Evolutionary conservation across 352 stramenopile species (phyloP).

Genomic region (Phytophthora meadii): DNA sequence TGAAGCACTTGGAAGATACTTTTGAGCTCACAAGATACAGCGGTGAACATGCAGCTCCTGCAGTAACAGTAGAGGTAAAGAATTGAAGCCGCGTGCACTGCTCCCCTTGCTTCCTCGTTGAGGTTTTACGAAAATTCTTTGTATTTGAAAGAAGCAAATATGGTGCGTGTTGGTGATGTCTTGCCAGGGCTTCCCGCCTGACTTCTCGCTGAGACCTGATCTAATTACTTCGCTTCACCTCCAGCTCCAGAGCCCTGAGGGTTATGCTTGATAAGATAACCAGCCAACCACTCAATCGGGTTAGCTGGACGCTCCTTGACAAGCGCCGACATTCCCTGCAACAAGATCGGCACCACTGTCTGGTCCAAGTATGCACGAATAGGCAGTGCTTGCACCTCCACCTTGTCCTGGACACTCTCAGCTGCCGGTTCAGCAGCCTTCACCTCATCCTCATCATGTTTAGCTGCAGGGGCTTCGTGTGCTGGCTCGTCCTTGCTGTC

Average conservation of each 20-base stretch:
- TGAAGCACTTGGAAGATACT: conserved; percentile 17
- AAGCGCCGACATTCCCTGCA: conserved; percentile 98
- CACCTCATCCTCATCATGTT: conserved; percentile 39
- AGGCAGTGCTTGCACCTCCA: conserved; percentile 93
- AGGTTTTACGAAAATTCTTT: conserved; percentile 18
- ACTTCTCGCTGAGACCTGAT: conserved; percentile 16
- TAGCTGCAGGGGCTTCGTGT: conserved; percentile 34
- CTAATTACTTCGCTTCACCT: conserved; percentile 67
- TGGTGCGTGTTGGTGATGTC: conserved; percentile 20
- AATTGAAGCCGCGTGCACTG: conserved; percentile 9
- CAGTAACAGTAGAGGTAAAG: conserved; percentile 27
- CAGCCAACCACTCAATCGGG: conserved; percentile 97
- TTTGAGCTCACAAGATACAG: neutral
- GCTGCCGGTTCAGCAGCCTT: conserved; percentile 79
- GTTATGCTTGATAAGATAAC: conserved; percentile 97
- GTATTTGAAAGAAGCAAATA: conserved; percentile 38
- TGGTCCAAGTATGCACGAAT: conserved; percentile 99
- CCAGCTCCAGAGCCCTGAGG: conserved; percentile 79
- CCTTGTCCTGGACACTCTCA: conserved; percentile 85
- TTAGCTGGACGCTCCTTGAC: conserved; percentile 97
- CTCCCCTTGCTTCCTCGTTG: neutral
- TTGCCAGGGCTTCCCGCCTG: conserved; percentile 9
- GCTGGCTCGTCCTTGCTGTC: conserved; percentile 31
- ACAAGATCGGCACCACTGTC: conserved; percentile 98
- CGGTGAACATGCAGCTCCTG: conserved; percentile 4